A percentile compares a stretch with the other conserved stretches of the same genome.
phyloP scores from a whole-genome alignment of 2,329 filamentous ascomycete genomes.

The Myotisia sp. region DNA sequence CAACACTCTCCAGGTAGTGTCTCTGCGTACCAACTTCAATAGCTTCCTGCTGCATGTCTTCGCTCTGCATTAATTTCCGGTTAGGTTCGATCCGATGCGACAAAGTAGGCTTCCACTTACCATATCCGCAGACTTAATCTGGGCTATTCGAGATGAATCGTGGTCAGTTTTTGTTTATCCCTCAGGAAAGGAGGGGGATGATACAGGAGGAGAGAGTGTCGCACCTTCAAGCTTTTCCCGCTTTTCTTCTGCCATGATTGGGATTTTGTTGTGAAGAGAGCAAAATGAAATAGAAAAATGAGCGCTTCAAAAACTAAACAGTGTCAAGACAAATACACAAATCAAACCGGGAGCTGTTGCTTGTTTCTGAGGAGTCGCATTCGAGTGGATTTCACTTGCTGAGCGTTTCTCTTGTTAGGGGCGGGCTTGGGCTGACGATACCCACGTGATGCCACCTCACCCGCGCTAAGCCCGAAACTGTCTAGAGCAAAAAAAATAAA shows the following conservation, averaged over 20 bases:
- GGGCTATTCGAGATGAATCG: constrained; percentile 49
- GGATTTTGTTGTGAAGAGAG: too few relatives aligned
- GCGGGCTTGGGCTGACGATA: too few relatives aligned
- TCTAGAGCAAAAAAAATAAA: not conserved
- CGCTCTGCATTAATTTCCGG: constrained; percentile 46
- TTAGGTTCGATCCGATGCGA: constrained; percentile 7
- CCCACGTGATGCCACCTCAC: too few relatives aligned
- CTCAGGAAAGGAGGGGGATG: not conserved
- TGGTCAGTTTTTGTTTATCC: not conserved
- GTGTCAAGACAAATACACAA: too few relatives aligned
- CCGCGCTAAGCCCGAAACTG: too few relatives aligned
- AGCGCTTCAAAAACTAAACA: constrained; percentile 10
- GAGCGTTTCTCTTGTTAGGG: too few relatives aligned
- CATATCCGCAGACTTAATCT: constrained; percentile 98
- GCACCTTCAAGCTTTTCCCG: constrained; percentile 65
- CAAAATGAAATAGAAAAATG: too few relatives aligned
- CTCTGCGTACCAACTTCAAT: constrained; percentile 74
- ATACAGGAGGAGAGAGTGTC: constrained; percentile 7
- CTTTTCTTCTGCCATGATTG: constrained; percentile 40
- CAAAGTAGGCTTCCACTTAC: constrained; percentile 37
- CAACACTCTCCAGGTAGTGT: too few relatives aligned
- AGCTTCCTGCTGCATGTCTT: constrained; percentile 92
- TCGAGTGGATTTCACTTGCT: too few relatives aligned
- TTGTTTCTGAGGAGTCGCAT: too few relatives aligned
- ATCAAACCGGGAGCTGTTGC: too few relatives aligned